Base-by-base conservation (phyloP, 139 green algal species). In the Volvox reticuliferus region DNA sequence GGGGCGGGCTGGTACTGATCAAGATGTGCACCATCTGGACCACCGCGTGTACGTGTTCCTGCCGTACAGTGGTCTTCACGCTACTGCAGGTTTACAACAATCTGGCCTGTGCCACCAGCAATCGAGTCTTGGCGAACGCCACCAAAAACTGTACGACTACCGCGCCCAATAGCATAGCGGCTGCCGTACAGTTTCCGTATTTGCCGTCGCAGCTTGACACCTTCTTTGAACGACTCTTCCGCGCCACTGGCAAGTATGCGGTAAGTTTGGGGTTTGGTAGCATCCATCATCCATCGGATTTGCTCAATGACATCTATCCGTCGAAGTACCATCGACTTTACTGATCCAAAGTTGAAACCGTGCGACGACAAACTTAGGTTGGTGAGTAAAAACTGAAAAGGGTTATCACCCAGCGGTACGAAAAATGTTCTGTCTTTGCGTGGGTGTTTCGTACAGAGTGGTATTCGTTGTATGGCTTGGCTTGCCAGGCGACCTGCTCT, bases 211-310 rank as follows among this genome's bases (percentile, higher is more conserved):
- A 36, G 44, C 61, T 87, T 3, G 19, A 28, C 28, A 55, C 28
- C 81, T 76, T 76, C 55, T 61, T 87, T 1, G 81, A 87, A 6
- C 55, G 81, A 17, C 14, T 87, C 13, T 87, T 87, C 81, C 81
- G 55, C 28, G 81, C 61, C 61, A 76, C n/a, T 62, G 81, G 81
- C 16, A 63, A 55, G n/a, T 17, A 21, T 17, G 12, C 55, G 61
- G 81, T 76, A 62, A 13, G 81, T 76, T 30, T 26, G 79, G 44
- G 44, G 44, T 9, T n/a, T 14, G 44, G 44, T 55, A 55, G 44
- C 44, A 9, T 55, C 9, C 44, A 55, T 9, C 9, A 9, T 55
- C 9, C 5, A 9, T 55, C 44, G 9, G n/a, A 5, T 9, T 55
- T 55, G 44, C 44, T 55, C 44, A 5, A 55, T 55, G 5, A 55